Base-by-base conservation (phyloP, 2,329 filamentous ascomycete species). In the Cercospora zeina region DNA sequence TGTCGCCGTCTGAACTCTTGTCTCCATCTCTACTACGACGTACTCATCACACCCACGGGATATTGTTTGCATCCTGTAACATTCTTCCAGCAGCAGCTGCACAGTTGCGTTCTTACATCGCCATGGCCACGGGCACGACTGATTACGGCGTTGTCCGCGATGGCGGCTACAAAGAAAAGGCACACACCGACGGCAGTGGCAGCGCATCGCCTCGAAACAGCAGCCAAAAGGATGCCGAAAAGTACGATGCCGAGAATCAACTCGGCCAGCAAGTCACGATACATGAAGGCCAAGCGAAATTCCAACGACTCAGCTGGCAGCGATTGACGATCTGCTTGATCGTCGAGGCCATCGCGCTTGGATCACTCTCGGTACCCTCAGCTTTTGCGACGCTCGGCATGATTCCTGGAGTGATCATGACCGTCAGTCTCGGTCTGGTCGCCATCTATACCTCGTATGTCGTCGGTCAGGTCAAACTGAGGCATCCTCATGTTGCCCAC, bases 401-500 rank as follows among this genome's bases (percentile, higher is more conserved):
- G 65, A 76, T 84, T 13, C 81, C 83, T 10, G 83, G 83, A 34
- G 74, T 86, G 7, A 78, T 87, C 58, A 73, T 86, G 36, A 80
- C 85, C 50, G 64, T 85, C 55, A 74, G 77, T 10, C 75, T 88
- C 3, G 85, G 85, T 24, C 57, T 84, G 16, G 71, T 87, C 13
- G 80, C 86, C 13, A 85, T 83, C 50, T 88, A 87, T 71, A 87
- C 85, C 2, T 83, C 83, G 59, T 85, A 82, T 69, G 79, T 87
- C 4, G 81, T 87, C 53, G 85, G 85, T 6, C 83, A 87, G 68
- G 86, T 87, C 75, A 85, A 85, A 69, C 73, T 81, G 58, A 75
- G 72, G 47, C 81, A 83, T 69, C 78, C 78, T 3, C 68, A 77
- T 11, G 68, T 80, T 33, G 70, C 74, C 65, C 75, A 79, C 68